Evolutionary conservation across 2,329 filamentous ascomycete genomes (phyloP).

Genomic region (Colletotrichum filicis): DNA sequence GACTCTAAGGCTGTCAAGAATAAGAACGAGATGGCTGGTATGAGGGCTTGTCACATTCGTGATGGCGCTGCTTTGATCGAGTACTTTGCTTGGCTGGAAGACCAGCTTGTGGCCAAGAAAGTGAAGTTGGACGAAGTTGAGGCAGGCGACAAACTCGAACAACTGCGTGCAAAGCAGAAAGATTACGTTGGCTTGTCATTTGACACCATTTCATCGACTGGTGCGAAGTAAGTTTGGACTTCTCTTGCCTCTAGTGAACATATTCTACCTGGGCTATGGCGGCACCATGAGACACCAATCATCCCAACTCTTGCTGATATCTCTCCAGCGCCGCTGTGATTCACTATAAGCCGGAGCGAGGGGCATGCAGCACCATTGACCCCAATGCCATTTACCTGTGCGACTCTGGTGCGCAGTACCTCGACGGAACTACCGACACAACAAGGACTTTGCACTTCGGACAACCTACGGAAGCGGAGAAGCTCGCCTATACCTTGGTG

Average conservation of each 20-base stretch:
- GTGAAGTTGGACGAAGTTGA: constrained; percentile 85
- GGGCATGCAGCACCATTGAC: constrained; percentile 85
- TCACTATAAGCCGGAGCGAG: constrained; percentile 91
- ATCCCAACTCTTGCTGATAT: not conserved
- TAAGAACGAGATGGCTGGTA: constrained; percentile 86
- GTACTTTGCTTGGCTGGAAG: constrained; percentile 97
- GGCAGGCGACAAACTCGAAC: constrained; percentile 91
- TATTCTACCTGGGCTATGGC: not conserved
- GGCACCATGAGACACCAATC: not conserved
- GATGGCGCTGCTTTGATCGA: constrained; percentile 91
- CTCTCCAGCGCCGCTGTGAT: constrained; percentile 83
- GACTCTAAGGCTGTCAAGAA: constrained; percentile 98
- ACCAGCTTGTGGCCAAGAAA: constrained; percentile 82
- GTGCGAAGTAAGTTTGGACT: constrained; percentile 70
- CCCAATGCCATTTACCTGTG: constrained; percentile 90
- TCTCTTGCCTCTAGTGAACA: not conserved
- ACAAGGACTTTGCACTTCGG: constrained; percentile 95
- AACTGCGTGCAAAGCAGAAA: constrained; percentile 73
- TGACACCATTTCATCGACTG: constrained; percentile 94
- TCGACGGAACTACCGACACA: constrained; percentile 95
- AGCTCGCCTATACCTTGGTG: constrained; percentile 91
- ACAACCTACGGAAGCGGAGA: constrained; percentile 83
- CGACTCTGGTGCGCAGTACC: constrained; percentile 96
- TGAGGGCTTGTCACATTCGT: constrained; percentile 92
- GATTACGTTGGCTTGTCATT: constrained; percentile 93